These are phyloP conservation scores for Apiospora kogelbergensis DNA, from an alignment of 2,329 filamentous ascomycete genomes.

Conservation along the genomic window DNA sequence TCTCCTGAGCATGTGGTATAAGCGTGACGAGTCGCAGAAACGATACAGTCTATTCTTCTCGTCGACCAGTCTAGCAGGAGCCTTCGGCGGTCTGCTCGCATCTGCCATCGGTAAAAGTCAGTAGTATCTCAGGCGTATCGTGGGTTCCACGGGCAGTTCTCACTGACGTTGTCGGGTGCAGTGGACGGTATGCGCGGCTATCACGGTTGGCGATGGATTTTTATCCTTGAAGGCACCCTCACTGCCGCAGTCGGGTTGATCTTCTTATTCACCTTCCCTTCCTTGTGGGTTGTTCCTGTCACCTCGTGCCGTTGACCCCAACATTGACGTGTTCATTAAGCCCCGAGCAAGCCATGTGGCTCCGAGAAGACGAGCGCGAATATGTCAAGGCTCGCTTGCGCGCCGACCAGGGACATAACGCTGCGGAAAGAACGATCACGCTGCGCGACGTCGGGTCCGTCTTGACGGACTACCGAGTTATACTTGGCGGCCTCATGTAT, in stretches of 20 bases:
- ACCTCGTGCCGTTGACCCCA: background rate
- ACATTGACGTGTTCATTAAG: conserved; percentile 18
- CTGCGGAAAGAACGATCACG: conserved; percentile 60
- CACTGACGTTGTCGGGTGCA: conserved; percentile 13
- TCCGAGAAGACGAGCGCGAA: conserved; percentile 65
- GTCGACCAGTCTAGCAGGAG: conserved; percentile 74
- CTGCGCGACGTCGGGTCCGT: conserved; percentile 59
- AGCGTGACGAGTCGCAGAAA: conserved; percentile 82
- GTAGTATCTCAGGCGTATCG: conserved; percentile 36
- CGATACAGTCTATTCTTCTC: conserved; percentile 94
- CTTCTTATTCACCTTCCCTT: conserved; percentile 70
- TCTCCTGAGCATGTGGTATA: conserved; percentile 81
- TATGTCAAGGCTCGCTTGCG: conserved; percentile 67
- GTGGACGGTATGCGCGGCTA: conserved; percentile 71
- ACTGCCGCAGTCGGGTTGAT: conserved; percentile 39
- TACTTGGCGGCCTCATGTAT: conserved; percentile 78
- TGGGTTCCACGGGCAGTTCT: background rate
- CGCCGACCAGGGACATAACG: conserved; percentile 68
- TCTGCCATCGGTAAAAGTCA: conserved; percentile 73
- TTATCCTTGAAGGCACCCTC: conserved; percentile 69
- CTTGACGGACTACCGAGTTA: conserved; percentile 73
- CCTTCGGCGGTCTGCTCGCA: conserved; percentile 84
- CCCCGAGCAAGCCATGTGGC: conserved; percentile 73
- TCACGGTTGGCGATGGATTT: conserved; percentile 77
- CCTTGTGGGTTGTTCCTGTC: conserved; percentile 50